Evolutionary conservation across 2,329 filamentous ascomycete species (phyloP), one percentile per base, ranked within the genome.

Genomic region (Albophoma yamanashiensis): DNA sequence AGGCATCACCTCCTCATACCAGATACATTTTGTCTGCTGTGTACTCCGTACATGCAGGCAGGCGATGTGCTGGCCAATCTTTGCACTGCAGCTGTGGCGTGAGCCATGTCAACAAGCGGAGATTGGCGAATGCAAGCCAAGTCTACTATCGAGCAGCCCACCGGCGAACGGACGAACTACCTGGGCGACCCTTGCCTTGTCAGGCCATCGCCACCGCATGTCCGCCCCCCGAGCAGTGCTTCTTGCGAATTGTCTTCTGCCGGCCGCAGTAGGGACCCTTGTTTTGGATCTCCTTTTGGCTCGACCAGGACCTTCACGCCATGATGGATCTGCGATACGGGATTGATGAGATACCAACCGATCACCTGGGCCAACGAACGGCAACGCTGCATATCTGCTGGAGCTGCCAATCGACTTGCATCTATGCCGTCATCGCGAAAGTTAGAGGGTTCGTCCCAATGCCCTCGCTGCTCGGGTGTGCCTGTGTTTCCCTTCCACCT

Each of bases 21-120:
- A 61, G 56, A 64, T 62, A 61, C 62, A 59, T 58, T 55, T 56
- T 20, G n/a, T 20, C 58, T 59, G 50, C 58, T 59, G 17, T 14
- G 36, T 34, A 47, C 55, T 56, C 11, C 14, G 36, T 34, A 47
- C 55, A 34, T 25, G 34, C 45, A 34, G 36, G 17, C 22, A 56
- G 50, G 62, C 22, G 20, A 39, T 56, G 52, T 59, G 58, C 42
- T 59, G 58, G 52, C 57, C 57, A 39, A 31, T 58, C 56, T 20
- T 55, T 12, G 31, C 20, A 55, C 50, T 55, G 42, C 42, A 43
- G 56, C 43, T 36, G 36, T 39, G 38, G 52, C 31, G 40, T 56
- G 58, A 45, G 57, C 45, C 12, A 55, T 22, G 39, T 45, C 57
- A 47, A 22, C 34, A 25, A 14, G 14, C 52, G 25, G 52, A 56